Evolutionary conservation across 495 filamentous ascomycete species (phyloP), one percentile per base, ranked within the genome.

Genomic region (Penicillium robsamsonii): DNA sequence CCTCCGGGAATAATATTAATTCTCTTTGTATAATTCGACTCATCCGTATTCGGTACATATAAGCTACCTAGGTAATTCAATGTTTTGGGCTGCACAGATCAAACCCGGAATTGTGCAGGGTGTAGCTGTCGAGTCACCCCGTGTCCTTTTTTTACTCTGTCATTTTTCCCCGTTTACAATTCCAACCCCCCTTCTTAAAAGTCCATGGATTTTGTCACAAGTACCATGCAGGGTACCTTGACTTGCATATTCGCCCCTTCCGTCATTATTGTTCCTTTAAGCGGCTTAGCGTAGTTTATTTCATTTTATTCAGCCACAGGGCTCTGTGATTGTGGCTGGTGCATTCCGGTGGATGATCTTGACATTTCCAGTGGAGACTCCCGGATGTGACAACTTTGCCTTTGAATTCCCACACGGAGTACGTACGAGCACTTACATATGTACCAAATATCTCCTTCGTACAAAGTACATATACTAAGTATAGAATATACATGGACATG

Each of bases 211-310:
- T n/a, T 35, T 35, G 31, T 4, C 46, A 53, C 22, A 52, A 44
- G 43, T 40, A 31, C 27, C 30, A 46, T 60, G 60, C 63, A 65
- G 63, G 60, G 57, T 58, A 58, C 51, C 59, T 52, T 57, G 59
- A 62, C 57, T 57, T 60, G 57, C 63, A 66, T 66, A 58, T 66
- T 72, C 58, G 62, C 69, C 69, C 64, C 71, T 74, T 72, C 66
- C 71, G 71, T 74, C 71, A 72, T 73, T 27, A 10, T 37, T 57
- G 44, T 56, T 54, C 55, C 58, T 53, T 29, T 52, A 44, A 46
- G 13, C 11, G 44, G 62, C 5, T 29, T 61, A 64, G 62, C 38
- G 31, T 27, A 56, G 29, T 50, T 20, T 18, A 30, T 37, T 52
- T 55, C 55, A 51, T 47, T 62, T 55, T 33, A 22, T 5, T 35